phyloP scores from a whole-genome alignment of 768 basidiomycete species.

The Hypholoma sublateritium region DNA sequence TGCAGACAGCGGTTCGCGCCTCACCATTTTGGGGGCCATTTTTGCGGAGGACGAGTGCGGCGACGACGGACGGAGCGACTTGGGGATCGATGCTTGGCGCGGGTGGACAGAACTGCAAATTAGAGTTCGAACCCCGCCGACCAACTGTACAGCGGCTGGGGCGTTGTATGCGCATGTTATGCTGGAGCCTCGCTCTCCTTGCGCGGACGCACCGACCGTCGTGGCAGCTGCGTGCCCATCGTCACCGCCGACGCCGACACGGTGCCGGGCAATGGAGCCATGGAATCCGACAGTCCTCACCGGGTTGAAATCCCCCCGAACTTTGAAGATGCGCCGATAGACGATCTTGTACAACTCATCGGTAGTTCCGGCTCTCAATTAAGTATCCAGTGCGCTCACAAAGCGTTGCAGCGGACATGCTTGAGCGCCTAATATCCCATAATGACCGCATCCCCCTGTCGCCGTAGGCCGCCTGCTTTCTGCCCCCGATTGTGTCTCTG shows the following conservation, averaged over 20 bases:
- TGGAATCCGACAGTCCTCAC: slow-evolving; percentile 67
- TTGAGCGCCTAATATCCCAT: slow-evolving; percentile 90
- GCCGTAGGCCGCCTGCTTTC: slow-evolving; percentile 52
- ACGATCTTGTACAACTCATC: slow-evolving; percentile 85
- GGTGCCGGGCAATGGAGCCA: slow-evolving; percentile 73
- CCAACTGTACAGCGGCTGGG: slow-evolving; percentile 58
- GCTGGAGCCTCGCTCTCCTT: slow-evolving; percentile 20
- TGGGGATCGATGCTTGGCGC: slow-evolving; percentile 11
- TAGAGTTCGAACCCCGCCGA: slow-evolving; percentile 56
- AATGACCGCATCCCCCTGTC: slow-evolving; percentile 94
- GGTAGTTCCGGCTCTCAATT: slow-evolving; percentile 43
- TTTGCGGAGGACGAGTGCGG: slow-evolving; percentile 25
- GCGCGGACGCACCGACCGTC: slow-evolving; percentile 8
- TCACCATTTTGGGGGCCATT: slow-evolving; percentile 83
- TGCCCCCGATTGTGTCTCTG: slow-evolving; percentile 15
- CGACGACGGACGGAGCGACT: slow-evolving; percentile 28
- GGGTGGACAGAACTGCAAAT: slow-evolving; percentile 21
- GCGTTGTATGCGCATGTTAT: slow-evolving; percentile 37
- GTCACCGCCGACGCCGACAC: slow-evolving; percentile 22
- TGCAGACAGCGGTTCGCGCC: slow-evolving; percentile 22
- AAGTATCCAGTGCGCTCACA: slow-evolving; percentile 2
- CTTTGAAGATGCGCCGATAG: slow-evolving; percentile 84
- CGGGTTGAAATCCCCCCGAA: slow-evolving; percentile 78
- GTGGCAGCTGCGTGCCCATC: slow-evolving; percentile 4
- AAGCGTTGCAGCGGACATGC: slow-evolving; percentile 79